These are phyloP conservation scores for Lepidium sativum DNA, from an alignment of 345 rosid genomes.

Conservation along the genomic window DNA sequence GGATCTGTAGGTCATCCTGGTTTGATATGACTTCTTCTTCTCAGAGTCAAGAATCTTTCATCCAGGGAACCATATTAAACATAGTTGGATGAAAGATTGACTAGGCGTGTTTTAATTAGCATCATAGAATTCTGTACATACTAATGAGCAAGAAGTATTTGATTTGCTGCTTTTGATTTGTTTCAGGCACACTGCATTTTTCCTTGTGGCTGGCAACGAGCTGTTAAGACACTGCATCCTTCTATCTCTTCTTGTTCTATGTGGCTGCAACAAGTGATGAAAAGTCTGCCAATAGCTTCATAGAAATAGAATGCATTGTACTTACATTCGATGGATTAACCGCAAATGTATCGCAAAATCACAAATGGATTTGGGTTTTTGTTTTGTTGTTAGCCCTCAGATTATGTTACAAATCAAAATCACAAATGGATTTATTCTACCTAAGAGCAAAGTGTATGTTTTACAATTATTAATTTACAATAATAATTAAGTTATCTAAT, in stretches of 20 bases:
- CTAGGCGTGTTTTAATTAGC: too few species aligned
- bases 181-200: conserved; percentile 81
- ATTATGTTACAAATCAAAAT: conserved; percentile 20
- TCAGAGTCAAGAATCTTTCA: too few species aligned
- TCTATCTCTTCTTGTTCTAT: neutral
- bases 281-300: neutral
- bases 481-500: too few species aligned
- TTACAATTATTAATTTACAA: too few species aligned
- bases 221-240: too few species aligned
- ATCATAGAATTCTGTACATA: neutral
- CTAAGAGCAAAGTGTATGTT: too few species aligned
- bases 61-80: too few species aligned
- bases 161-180: neutral
- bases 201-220: conserved; percentile 90
- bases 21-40: conserved; percentile 20
- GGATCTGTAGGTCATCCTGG: too few species aligned
- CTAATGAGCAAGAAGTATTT: neutral
- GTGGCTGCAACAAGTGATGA: neutral
- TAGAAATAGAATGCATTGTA: conserved; percentile 1
- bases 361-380: conserved; percentile 13
- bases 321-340: neutral
- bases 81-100: too few species aligned
- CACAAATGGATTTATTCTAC: too few species aligned
- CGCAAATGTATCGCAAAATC: neutral
- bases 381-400: conserved; percentile 8